Percentiles rank a stretch among this genome's conserved stretches.
These are phyloP conservation scores for Coffea humblotiana DNA, from an alignment of 305 asterid species.

Conservation along the genomic window DNA sequence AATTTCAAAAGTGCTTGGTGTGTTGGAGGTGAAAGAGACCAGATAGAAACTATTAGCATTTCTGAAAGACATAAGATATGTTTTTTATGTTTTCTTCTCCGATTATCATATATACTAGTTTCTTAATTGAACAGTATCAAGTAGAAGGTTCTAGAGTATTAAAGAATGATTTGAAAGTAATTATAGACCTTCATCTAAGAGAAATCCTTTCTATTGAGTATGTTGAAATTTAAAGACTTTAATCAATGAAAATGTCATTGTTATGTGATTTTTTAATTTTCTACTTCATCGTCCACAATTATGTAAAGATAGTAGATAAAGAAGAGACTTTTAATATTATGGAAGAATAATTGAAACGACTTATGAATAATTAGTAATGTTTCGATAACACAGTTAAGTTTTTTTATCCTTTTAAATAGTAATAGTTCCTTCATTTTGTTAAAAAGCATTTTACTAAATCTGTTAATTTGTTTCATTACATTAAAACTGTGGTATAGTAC, in stretches of 20 bases:
- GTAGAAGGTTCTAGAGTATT: not conserved
- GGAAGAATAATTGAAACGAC: not conserved
- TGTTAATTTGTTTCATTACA: no score
- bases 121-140: not conserved
- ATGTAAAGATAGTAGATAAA: not conserved
- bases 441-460: no score
- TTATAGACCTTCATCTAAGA: not conserved
- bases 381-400: no score
- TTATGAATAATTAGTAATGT: no score
- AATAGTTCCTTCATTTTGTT: no score
- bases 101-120: no score
- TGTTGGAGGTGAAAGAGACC: not conserved
- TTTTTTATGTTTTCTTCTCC: not conserved
- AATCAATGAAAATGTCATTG: not conserved
- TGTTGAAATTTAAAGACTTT: no score
- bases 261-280: no score
- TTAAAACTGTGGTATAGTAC: not conserved
- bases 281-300: not conserved
- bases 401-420: no score
- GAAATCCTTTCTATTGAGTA: not conserved
- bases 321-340: not conserved
- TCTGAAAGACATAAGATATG: not conserved
- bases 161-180: not conserved
- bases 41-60: not conserved
- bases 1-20: no score